Evolutionary conservation across 768 basidiomycete species (phyloP).

Genomic region (Tremella fuciformis): DNA sequence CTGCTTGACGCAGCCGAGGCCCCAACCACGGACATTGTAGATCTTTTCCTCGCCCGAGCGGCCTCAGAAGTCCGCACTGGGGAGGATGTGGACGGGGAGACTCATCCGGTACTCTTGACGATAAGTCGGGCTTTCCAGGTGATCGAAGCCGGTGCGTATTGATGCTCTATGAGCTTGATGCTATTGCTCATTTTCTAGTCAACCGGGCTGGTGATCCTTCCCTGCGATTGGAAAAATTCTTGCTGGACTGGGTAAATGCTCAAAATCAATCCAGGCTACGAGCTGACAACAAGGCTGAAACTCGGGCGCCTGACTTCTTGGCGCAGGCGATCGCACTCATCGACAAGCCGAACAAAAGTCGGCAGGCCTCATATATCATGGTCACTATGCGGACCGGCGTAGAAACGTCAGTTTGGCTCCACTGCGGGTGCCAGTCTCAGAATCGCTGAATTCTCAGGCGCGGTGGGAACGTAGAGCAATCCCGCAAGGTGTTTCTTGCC

Average conservation of each 20-base stretch:
- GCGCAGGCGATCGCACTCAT: conserved; percentile 57
- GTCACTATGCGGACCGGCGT: conserved; percentile 26
- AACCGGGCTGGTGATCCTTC: conserved; percentile 69
- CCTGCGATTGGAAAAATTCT: conserved; percentile 76
- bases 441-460: conserved; percentile 35
- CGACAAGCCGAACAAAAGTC: conserved; percentile 23
- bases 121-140: conserved; percentile 29
- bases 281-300: conserved; percentile 21
- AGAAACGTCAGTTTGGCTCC: conserved; percentile 13
- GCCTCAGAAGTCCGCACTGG: conserved; percentile 21
- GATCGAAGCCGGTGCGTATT: conserved; percentile 24
- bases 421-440: neutral
- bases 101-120: conserved; percentile 30
- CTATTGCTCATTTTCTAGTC: conserved; percentile 53
- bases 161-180: neutral
- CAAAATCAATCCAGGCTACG: conserved; percentile 5
- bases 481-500: conserved; percentile 66
- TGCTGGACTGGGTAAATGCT: conserved; percentile 67
- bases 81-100: conserved; percentile 9
- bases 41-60: conserved; percentile 28
- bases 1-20: conserved; percentile 16
- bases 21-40: conserved; percentile 17
- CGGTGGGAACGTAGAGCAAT: conserved; percentile 55
- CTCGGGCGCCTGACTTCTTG: conserved; percentile 18
- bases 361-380: conserved; percentile 34